These are phyloP conservation scores for Colletotrichum spaethianum DNA, from an alignment of 2,329 filamentous ascomycete genomes.

Conservation along the genomic window DNA sequence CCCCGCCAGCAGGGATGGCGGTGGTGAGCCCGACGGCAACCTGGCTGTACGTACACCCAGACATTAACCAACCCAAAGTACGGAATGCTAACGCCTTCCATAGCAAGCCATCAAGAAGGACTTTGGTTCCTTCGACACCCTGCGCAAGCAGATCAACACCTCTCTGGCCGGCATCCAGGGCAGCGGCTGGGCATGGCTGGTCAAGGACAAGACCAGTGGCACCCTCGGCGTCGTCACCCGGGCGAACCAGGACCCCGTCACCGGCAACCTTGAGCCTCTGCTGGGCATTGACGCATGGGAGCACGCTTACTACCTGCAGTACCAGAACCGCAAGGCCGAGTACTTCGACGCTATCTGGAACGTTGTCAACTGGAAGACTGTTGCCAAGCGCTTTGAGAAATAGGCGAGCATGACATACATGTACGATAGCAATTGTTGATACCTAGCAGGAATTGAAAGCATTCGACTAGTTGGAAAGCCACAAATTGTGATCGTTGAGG, in stretches of 20 bases:
- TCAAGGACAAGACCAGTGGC: slow-evolving; percentile 77
- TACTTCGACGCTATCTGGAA: slow-evolving; percentile 97
- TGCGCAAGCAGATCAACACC: slow-evolving; percentile 77
- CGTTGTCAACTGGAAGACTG: slow-evolving; percentile 95
- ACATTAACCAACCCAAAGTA: slow-evolving; percentile 22
- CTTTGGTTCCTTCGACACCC: slow-evolving; percentile 76
- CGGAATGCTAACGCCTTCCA: background rate
- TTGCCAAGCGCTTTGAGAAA: slow-evolving; percentile 79
- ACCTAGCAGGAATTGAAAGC: slow-evolving; percentile 27
- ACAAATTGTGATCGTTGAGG: background rate
- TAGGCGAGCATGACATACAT: slow-evolving; percentile 45
- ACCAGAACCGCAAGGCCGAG: slow-evolving; percentile 97
- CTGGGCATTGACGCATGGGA: slow-evolving; percentile 96
- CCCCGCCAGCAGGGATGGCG: slow-evolving; percentile 73
- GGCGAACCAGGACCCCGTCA: slow-evolving; percentile 91
- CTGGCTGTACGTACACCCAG: slow-evolving; percentile 64
- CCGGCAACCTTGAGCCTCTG: slow-evolving; percentile 85
- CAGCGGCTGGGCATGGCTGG: slow-evolving; percentile 92
- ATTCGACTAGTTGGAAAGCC: background rate
- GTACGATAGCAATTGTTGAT: slow-evolving; percentile 38
- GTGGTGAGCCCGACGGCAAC: slow-evolving; percentile 72
- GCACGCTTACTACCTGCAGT: slow-evolving; percentile 96
- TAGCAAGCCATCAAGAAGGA: slow-evolving; percentile 73
- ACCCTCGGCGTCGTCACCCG: slow-evolving; percentile 77
- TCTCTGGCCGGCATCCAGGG: slow-evolving; percentile 84